Base-by-base conservation (phyloP, 306 rosid genomes). In the Pterocarpus santalinus region DNA sequence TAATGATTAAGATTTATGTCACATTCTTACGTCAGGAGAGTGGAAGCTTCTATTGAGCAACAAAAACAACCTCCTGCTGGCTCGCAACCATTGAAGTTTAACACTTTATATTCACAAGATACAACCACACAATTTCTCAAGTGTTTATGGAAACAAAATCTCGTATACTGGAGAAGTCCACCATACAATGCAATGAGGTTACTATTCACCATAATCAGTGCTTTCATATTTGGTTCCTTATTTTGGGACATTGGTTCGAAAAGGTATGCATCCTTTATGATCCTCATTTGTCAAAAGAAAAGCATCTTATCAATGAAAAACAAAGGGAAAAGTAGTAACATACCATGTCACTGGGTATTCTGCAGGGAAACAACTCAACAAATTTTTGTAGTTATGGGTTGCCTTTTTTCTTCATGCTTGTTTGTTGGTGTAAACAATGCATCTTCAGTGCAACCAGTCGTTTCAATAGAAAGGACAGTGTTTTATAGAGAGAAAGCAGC, bases 91-190 rank as follows among this genome's bases (percentile, higher is more conserved):
- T 66, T 94, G 47, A 86, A 88, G 86, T 94, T 94, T 80, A 80
- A 87, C 60, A 68, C 97, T 14, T 52, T 80, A 11, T 94, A 78
- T 80, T 84, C 98, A 39, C 94, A 87, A 75, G 72, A 69, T 76
- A 76, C 17, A 39, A 4, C 73, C 33, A 30, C 88, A 73, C 98
- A 94, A 49, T 90, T 94, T 58, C 0, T 71, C 67, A 58, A 60
- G 81, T 91, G 94, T 80, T 81, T 91, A 16, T 82, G 93, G 98
- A 92, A 94, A 78, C 98, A 94, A 85, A 91, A 88, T 78, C 90
- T 92, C 62, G 92, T 92, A 38, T 94, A 94, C 86, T 94, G 97
- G 97, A 94, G 97, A 82, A 92, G 90, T 73, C 98, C 98, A 67
- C 85, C 79, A 8, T 94, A 94, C 79, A 92, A 90, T 86, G 92